Evolutionary conservation across 306 rosid genomes (phyloP).

Genomic region (Purshia tridentata): DNA sequence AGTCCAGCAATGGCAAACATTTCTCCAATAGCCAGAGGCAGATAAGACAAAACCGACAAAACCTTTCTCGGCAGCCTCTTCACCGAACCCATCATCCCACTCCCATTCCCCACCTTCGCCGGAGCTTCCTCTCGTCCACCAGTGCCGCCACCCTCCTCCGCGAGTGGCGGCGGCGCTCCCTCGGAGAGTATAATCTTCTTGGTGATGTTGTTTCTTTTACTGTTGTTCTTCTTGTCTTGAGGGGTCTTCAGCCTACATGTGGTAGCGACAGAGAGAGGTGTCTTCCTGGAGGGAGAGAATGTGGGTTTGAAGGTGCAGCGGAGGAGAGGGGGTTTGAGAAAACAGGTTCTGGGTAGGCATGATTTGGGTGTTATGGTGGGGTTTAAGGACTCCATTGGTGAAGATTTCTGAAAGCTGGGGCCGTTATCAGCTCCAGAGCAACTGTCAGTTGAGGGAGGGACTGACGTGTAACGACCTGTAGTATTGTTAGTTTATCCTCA

Average conservation of each 20-base stretch:
- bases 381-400: constrained; percentile 46
- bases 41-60: constrained; percentile 68
- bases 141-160: constrained; percentile 28
- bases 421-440: constrained; percentile 16
- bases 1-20: constrained; percentile 77
- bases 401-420: constrained; percentile 9
- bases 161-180: constrained; percentile 64
- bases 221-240: constrained; percentile 44
- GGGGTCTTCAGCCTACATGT: constrained; percentile 49
- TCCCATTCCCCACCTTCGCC: constrained; percentile 35
- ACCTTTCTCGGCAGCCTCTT: constrained; percentile 55
- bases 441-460: constrained; percentile 2
- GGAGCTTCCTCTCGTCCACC: constrained; percentile 30
- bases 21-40: constrained; percentile 95
- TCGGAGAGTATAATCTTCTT: constrained; percentile 77
- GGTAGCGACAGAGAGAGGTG: constrained; percentile 33
- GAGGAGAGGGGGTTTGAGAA: constrained; percentile 38
- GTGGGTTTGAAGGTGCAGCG: constrained; percentile 39
- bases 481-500: constrained; percentile 51
- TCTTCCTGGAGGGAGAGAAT: constrained; percentile 22
- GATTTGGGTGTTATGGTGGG: constrained; percentile 38
- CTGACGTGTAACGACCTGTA: constrained; percentile 44
- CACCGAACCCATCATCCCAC: constrained; percentile 33
- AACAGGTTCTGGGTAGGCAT: constrained; percentile 40
- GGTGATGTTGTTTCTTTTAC: constrained; percentile 22